phyloP scores from a whole-genome alignment of 1,139 yeast genomes.

The Protomyces gravidus region DNA sequence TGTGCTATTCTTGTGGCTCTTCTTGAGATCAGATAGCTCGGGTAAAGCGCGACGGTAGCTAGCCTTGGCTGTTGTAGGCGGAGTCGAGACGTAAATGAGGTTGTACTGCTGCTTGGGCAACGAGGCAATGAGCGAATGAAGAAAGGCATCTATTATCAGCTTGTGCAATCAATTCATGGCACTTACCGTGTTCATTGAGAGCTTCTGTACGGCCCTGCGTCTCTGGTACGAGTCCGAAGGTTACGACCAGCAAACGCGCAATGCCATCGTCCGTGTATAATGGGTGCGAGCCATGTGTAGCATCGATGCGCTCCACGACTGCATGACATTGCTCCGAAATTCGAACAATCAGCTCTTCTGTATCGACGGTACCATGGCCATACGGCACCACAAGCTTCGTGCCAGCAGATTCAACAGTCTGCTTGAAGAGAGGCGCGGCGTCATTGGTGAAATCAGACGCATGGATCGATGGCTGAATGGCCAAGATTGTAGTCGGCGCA shows the following conservation, averaged over 20 bases:
- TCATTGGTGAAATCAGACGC: constrained; percentile 21
- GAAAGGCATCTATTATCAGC: constrained; percentile 13
- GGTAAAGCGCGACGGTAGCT: constrained; percentile 20
- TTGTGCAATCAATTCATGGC: not conserved
- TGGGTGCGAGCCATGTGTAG: constrained; percentile 15
- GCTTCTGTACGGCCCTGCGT: not conserved
- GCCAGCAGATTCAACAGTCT: constrained; percentile 14
- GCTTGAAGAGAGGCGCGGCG: constrained; percentile 18
- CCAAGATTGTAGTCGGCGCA: constrained; percentile 9
- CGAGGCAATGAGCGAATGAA: constrained; percentile 13
- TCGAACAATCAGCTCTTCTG: constrained; percentile 6
- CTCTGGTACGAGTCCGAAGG: constrained; percentile 14
- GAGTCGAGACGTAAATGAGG: constrained; percentile 22
- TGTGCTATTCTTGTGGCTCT: not conserved
- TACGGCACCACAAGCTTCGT: constrained; percentile 27
- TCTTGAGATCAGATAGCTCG: not conserved
- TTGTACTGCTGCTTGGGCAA: constrained; percentile 12
- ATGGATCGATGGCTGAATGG: constrained; percentile 21
- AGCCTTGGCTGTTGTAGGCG: constrained; percentile 17
- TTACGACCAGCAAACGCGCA: constrained; percentile 6
- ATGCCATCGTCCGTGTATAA: constrained; percentile 7
- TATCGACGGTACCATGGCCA: constrained; percentile 19
- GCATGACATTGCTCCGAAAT: constrained; percentile 14
- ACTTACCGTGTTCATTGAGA: not conserved
- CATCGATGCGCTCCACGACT: constrained; percentile 14